Evolutionary conservation across 805 yeast genomes (phyloP).

Genomic region (Nakazawaea anatomiae): DNA sequence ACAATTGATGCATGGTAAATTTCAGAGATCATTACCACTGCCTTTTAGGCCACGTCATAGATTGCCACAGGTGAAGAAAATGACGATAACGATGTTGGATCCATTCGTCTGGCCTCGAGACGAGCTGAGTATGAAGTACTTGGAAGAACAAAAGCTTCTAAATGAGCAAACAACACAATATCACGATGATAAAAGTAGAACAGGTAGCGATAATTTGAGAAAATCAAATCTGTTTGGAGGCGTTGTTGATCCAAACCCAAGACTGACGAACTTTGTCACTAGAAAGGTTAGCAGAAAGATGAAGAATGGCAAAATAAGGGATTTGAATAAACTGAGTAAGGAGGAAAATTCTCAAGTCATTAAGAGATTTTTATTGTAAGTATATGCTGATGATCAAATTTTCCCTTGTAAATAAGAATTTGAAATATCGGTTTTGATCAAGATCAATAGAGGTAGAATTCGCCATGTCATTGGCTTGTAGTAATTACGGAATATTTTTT

Average conservation of each 20-base stretch:
- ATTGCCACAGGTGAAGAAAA: constrained; percentile 79
- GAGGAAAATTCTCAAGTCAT: constrained; percentile 30
- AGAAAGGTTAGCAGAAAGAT: constrained; percentile 38
- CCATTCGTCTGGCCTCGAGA: constrained; percentile 94
- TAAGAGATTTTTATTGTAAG: constrained; percentile 25
- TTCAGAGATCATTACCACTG: constrained; percentile 47
- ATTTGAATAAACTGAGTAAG: constrained; percentile 19
- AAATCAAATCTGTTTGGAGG: constrained; percentile 77
- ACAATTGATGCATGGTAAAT: constrained; percentile 71
- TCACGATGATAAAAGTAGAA: constrained; percentile 41
- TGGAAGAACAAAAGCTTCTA: constrained; percentile 23
- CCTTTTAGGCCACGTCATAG: constrained; percentile 64
- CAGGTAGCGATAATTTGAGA: constrained; percentile 64
- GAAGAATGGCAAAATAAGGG: constrained; percentile 36
- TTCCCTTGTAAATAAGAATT: too few relatives aligned
- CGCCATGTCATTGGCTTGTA: too few relatives aligned
- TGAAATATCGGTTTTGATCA: too few relatives aligned
- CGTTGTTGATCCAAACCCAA: constrained; percentile 43
- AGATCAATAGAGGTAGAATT: too few relatives aligned
- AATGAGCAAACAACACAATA: constrained; percentile 44
- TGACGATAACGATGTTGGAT: constrained; percentile 94
- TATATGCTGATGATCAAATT: background rate
- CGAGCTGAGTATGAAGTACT: constrained; percentile 25
- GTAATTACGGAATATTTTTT: too few relatives aligned
- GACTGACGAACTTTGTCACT: constrained; percentile 64